Conservation (phyloP, 176 grass and related monocot species). For the Ensete ventricosum region DNA sequence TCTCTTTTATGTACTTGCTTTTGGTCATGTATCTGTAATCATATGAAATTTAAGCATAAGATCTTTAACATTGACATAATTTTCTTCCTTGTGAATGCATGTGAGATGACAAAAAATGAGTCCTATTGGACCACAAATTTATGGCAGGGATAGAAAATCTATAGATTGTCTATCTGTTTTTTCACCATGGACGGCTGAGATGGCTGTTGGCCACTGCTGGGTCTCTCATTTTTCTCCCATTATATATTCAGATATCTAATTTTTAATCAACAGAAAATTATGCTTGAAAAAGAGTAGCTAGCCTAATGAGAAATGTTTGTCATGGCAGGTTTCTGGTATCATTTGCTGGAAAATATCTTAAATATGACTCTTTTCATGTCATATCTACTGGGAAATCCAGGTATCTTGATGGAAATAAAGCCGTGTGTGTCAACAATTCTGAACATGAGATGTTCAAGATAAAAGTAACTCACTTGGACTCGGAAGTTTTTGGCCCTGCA, state of each 20-base stretch:
- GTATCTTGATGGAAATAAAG: constrained; percentile 20
- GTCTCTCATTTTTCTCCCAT: neutral
- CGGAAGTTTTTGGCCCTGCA: constrained; percentile 57
- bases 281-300: too few species aligned
- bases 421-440: constrained; percentile 18
- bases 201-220: neutral
- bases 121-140: too few species aligned
- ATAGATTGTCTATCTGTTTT: neutral
- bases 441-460: constrained; percentile 65
- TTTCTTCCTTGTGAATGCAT: too few species aligned
- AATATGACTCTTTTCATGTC: constrained; percentile 44
- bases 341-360: constrained; percentile 84
- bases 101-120: too few species aligned
- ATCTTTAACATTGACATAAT: too few species aligned
- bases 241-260: neutral
- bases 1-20: too few species aligned
- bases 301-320: constrained; percentile 16
- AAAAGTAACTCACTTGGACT: constrained; percentile 40
- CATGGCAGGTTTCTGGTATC: constrained; percentile 80
- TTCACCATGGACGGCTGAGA: neutral
- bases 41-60: too few species aligned
- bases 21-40: too few species aligned
- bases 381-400: constrained; percentile 14
- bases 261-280: constrained; percentile 6
- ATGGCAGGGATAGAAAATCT: too few species aligned